These are phyloP conservation scores for Aspergillus quadrilineatus DNA, from an alignment of 2,329 filamentous ascomycete species.

Conservation along the genomic window DNA sequence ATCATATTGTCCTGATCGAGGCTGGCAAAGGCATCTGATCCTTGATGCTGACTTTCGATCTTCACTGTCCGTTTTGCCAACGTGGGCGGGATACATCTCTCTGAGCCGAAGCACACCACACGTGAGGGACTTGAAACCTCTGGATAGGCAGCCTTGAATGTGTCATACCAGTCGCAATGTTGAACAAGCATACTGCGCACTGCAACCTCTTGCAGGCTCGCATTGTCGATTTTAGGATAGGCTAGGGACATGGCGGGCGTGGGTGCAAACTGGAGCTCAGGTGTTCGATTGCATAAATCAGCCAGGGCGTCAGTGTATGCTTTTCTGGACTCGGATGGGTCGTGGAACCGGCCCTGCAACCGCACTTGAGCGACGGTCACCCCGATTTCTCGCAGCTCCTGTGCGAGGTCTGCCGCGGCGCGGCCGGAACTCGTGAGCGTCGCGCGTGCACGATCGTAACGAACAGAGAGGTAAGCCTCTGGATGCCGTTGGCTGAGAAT, in stretches of 20 bases:
- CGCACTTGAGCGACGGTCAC: slow-evolving; percentile 31
- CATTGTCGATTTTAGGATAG: slow-evolving; percentile 16
- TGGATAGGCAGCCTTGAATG: slow-evolving; percentile 24
- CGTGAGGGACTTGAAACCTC: slow-evolving; percentile 5
- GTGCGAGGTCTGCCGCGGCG: background rate
- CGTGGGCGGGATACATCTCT: slow-evolving; percentile 38
- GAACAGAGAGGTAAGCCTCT: slow-evolving; percentile 40
- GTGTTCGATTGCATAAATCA: slow-evolving; percentile 27
- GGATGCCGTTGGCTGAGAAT: background rate
- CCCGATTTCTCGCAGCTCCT: slow-evolving; percentile 22
- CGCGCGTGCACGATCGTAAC: slow-evolving; percentile 38
- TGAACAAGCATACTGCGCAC: slow-evolving; percentile 37
- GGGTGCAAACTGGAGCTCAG: slow-evolving; percentile 34
- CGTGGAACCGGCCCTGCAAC: slow-evolving; percentile 37
- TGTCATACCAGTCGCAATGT: slow-evolving; percentile 37
- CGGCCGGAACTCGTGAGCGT: slow-evolving; percentile 35
- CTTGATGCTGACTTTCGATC: slow-evolving; percentile 7
- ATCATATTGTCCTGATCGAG: slow-evolving; percentile 15
- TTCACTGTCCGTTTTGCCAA: slow-evolving; percentile 4
- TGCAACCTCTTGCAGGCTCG: slow-evolving; percentile 31
- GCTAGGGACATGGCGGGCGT: slow-evolving; percentile 28
- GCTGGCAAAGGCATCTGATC: background rate
- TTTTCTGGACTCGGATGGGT: slow-evolving; percentile 5
- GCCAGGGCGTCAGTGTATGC: slow-evolving; percentile 23
- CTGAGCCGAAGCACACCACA: slow-evolving; percentile 40